Conservation (phyloP, 2,329 filamentous ascomycete species). For the Trichoderma sp. region DNA sequence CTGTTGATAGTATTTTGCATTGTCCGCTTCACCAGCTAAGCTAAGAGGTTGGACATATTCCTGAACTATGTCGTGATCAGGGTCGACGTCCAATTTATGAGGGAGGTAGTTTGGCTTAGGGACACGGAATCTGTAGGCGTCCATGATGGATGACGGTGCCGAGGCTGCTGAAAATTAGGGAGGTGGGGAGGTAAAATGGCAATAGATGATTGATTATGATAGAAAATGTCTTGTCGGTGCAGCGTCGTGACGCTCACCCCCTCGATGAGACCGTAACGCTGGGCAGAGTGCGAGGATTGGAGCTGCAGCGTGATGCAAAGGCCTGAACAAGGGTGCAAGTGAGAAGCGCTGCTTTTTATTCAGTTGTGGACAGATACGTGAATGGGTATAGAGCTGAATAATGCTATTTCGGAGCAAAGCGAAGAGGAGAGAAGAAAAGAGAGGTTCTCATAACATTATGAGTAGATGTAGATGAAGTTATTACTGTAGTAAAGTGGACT, state of each 20-base stretch:
- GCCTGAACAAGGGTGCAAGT: not conserved
- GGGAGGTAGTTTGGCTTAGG: constrained; percentile 64
- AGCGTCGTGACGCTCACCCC: not conserved
- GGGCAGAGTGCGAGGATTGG: not conserved
- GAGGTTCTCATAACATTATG: not conserved
- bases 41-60: constrained; percentile 55
- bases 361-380: not conserved
- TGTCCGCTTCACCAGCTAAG: constrained; percentile 54
- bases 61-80: constrained; percentile 54
- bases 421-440: not conserved
- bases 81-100: constrained; percentile 54
- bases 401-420: not conserved
- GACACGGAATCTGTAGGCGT: constrained; percentile 55
- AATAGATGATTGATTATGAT: not conserved
- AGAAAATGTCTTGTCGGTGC: not conserved
- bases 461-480: not conserved
- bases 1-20: constrained; percentile 59
- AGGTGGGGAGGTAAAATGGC: not conserved
- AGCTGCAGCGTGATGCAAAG: not conserved
- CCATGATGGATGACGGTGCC: constrained; percentile 30
- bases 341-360: not conserved
- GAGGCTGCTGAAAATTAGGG: not conserved
- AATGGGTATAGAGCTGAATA: not conserved
- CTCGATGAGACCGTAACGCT: not conserved
- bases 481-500: not conserved